Base-by-base conservation (phyloP, 139 green algal genomes). In the Chlamydomonas incerta region DNA sequence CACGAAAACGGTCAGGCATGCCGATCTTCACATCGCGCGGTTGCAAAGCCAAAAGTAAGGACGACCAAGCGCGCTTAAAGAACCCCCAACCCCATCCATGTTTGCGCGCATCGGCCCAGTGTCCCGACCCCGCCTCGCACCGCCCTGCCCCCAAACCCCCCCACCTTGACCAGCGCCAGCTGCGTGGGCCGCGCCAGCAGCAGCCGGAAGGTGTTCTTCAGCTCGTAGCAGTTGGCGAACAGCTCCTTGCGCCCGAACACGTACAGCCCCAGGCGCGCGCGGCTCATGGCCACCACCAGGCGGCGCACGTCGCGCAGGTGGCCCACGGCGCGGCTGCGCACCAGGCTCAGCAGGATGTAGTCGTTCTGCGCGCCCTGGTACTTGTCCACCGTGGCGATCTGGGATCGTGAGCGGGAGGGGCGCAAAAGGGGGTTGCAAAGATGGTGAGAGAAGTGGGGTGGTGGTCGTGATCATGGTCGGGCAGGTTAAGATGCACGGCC, bases 331-430 rank as follows among this genome's bases (percentile, higher is more conserved):
- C 93, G 91, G 0, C 92, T 98, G 67, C 98, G 96, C 82, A 99
- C 98, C 24, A 99, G 93, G 2, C 91, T 97, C 58, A 99, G 93
- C 72, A 99, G 92, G 50, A 99, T 93, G 87, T 97, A 98, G 89
- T 99, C 95, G 87, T 98, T 98, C 94, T 99, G 97, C 92, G 99
- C 97, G 3, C 97, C 97, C 90, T 99, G 97, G 92, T 96, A 99
- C 92, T 98, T 98, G 93, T 99, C 97, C 75, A 99, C 97, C 0
- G 97, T 99, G 8, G 95, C 91, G 35, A 94, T 81, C 90, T 92
- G 85, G 29, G n/a, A 3, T 24, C 8, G n/a, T 29, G 63, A 21
- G 13, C 26, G 26, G 24, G 3, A 3, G 41, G 6, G 41, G 41
- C n/a, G n/a, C n/a, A n/a, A n/a, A n/a, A n/a, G n/a, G n/a, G n/a